A percentile compares a stretch with the other conserved stretches of the same genome.
Conservation (phyloP, 2,329 filamentous ascomycete genomes). For the Pseudocercospora fijiensis region DNA sequence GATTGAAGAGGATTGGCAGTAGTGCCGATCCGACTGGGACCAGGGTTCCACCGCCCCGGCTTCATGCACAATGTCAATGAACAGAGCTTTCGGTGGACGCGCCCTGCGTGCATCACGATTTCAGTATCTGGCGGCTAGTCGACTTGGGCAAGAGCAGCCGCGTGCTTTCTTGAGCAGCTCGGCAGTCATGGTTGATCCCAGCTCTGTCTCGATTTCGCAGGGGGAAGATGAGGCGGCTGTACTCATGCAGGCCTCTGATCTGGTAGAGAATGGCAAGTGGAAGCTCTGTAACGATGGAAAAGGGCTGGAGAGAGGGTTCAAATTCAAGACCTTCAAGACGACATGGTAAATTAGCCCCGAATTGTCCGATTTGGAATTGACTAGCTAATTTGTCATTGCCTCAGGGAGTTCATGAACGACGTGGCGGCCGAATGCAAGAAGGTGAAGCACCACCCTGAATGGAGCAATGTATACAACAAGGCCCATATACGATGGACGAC, state of each 20-base stretch:
- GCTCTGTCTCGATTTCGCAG: slow-evolving; percentile 26
- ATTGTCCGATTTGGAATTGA: neutral
- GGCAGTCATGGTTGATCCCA: slow-evolving; percentile 17
- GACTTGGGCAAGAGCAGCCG: neutral
- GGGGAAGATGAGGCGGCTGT: slow-evolving; percentile 26
- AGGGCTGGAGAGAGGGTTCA: slow-evolving; percentile 39
- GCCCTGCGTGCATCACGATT: neutral
- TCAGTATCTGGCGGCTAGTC: neutral
- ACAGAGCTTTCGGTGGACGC: neutral
- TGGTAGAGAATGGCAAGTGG: slow-evolving; percentile 37
- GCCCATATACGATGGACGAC: slow-evolving; percentile 73
- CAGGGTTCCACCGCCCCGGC: neutral
- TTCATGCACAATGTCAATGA: slow-evolving; percentile 4
- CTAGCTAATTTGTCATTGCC: neutral
- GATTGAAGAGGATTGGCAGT: neutral
- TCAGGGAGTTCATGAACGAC: slow-evolving; percentile 72
- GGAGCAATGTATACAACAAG: slow-evolving; percentile 74
- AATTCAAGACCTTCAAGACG: slow-evolving; percentile 42
- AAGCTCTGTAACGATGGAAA: slow-evolving; percentile 35
- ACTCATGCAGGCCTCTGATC: slow-evolving; percentile 24
- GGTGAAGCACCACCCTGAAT: slow-evolving; percentile 71
- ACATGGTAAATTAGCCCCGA: slow-evolving; percentile 35
- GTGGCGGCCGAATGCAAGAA: slow-evolving; percentile 67
- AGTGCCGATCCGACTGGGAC: neutral
- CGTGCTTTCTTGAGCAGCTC: neutral